Percentiles rank a stretch among this genome's conserved stretches.
phyloP scores from a whole-genome alignment of 2,329 filamentous ascomycete species.

The Aspergillus awamori region DNA sequence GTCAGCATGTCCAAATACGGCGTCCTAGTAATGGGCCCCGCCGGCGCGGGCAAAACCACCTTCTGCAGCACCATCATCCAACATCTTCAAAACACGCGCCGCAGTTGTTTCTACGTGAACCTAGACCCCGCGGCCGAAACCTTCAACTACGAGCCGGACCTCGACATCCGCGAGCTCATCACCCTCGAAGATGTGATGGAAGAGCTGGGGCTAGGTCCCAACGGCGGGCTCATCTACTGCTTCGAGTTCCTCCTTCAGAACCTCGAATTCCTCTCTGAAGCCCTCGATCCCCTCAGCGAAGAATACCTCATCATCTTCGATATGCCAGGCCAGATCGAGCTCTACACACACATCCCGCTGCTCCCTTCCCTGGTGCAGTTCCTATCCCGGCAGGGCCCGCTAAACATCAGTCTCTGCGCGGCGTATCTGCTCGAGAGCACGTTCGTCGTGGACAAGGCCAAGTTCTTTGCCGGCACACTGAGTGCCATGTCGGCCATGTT shows the following conservation, averaged over 20 bases:
- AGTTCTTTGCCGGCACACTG: conserved; percentile 94
- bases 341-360: conserved; percentile 96
- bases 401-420: conserved; percentile 91
- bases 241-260: conserved; percentile 96
- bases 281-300: conserved; percentile 82
- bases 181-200: conserved; percentile 96
- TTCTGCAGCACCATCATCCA: conserved; percentile 94
- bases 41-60: conserved; percentile 94
- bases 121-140: conserved; percentile 94
- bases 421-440: conserved; percentile 94
- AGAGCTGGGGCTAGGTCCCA: conserved; percentile 85
- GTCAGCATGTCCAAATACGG: conserved; percentile 85
- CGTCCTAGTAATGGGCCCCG: conserved; percentile 92
- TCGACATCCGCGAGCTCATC: conserved; percentile 95
- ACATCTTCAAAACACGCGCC: conserved; percentile 83
- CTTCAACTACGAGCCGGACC: conserved; percentile 87
- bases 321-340: conserved; percentile 98
- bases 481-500: conserved; percentile 99
- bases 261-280: conserved; percentile 85
- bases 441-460: conserved; percentile 92
- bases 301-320: conserved; percentile 98
- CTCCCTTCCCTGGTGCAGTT: conserved; percentile 81
- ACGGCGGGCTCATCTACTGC: conserved; percentile 92
- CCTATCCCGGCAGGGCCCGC: conserved; percentile 73
- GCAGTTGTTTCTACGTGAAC: conserved; percentile 97